These are phyloP conservation scores for Diaporthe sp. DNA, from an alignment of 2,329 filamentous ascomycete genomes.

Conservation along the genomic window DNA sequence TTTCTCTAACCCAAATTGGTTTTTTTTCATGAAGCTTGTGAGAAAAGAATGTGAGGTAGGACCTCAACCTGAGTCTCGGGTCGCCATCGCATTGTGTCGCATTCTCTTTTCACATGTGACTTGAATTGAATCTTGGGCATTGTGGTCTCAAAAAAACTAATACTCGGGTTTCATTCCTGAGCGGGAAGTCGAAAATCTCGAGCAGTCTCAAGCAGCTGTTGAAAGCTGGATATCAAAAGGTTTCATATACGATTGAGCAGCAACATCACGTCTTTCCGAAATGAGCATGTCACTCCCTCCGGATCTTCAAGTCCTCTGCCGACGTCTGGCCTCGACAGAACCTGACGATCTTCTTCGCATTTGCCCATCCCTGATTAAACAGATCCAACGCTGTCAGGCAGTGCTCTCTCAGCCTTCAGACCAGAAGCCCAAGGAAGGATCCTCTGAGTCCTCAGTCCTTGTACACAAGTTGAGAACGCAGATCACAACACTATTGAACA, in stretches of 20 bases:
- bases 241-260: slow-evolving; percentile 6
- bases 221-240: neutral
- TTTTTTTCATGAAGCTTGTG: slow-evolving; percentile 30
- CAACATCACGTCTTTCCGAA: slow-evolving; percentile 6
- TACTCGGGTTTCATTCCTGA: neutral
- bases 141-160: neutral
- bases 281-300: slow-evolving; percentile 58
- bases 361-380: slow-evolving; percentile 75
- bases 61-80: neutral
- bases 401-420: slow-evolving; percentile 75
- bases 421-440: slow-evolving; percentile 69
- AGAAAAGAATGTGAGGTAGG: neutral
- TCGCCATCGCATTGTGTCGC: neutral
- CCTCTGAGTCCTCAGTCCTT: slow-evolving; percentile 75
- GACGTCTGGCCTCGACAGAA: slow-evolving; percentile 78
- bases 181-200: neutral
- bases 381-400: slow-evolving; percentile 68
- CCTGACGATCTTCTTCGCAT: slow-evolving; percentile 80
- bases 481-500: slow-evolving; percentile 79
- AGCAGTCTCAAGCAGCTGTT: neutral
- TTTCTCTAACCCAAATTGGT: slow-evolving; percentile 17
- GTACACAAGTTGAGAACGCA: slow-evolving; percentile 87
- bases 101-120: neutral
- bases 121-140: neutral
- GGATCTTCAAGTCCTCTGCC: slow-evolving; percentile 75